phyloP scores from a whole-genome alignment of 257 asterid species.

The Lavandula angustifolia region DNA sequence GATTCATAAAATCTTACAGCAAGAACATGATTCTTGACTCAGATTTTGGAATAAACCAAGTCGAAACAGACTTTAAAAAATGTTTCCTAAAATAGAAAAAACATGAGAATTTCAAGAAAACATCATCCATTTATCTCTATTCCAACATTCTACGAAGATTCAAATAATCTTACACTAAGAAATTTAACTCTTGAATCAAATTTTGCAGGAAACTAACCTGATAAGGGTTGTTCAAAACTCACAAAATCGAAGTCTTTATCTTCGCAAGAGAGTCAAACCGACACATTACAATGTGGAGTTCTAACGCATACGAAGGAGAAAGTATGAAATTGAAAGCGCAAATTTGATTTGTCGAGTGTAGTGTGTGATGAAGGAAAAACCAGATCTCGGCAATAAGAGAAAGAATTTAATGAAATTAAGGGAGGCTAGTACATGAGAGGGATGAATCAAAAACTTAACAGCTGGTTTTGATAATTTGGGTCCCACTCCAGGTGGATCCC shows the following conservation, averaged over 20 bases:
- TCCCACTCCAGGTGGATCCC: slow-evolving; percentile 44
- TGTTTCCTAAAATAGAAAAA: background rate
- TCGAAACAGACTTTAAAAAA: slow-evolving; percentile 12
- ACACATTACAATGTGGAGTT: slow-evolving; percentile 5
- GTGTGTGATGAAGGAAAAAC: slow-evolving; percentile 24
- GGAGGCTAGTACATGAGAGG: too few species aligned
- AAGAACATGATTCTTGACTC: background rate
- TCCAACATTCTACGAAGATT: background rate
- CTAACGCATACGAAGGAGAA: background rate
- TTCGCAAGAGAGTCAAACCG: slow-evolving; percentile 27
- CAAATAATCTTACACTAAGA: background rate
- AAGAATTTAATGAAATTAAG: slow-evolving; percentile 29
- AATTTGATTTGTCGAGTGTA: slow-evolving; percentile 18
- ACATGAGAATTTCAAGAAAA: too few species aligned
- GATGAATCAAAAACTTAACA: slow-evolving; percentile 42
- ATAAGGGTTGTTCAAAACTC: slow-evolving; percentile 38
- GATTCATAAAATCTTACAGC: background rate
- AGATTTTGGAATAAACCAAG: slow-evolving; percentile 24
- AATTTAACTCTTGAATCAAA: background rate
- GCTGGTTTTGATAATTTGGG: slow-evolving; percentile 51
- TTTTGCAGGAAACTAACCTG: slow-evolving; percentile 34
- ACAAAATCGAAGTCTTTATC: background rate
- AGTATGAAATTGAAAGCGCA: slow-evolving; percentile 29
- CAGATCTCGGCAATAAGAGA: slow-evolving; percentile 45
- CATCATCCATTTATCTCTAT: too few species aligned